These are phyloP conservation scores for Microthlaspi erraticum DNA, from an alignment of 345 rosid species.

Conservation along the genomic window DNA sequence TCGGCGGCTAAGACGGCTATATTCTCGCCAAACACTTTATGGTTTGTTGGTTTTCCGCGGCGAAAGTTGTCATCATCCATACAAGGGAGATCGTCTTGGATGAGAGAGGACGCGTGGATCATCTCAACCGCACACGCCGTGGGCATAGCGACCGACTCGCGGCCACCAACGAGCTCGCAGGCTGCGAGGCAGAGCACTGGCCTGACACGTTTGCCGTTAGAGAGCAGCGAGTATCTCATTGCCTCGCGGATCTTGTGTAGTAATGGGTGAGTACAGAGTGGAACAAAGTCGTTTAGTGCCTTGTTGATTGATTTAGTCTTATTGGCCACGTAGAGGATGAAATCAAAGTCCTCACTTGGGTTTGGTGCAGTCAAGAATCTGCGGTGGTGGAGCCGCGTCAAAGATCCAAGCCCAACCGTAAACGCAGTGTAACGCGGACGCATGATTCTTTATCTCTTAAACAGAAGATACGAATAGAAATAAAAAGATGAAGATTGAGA, in stretches of 20 bases:
- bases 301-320: too few species aligned
- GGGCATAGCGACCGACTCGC: conserved; percentile 61
- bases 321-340: too few species aligned
- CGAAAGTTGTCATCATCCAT: conserved; percentile 62
- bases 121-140: conserved; percentile 74
- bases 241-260: conserved; percentile 30
- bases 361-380: conserved; percentile 55
- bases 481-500: neutral
- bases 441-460: neutral
- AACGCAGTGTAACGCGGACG: conserved; percentile 14
- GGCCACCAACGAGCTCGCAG: conserved; percentile 70
- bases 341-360: neutral
- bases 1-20: too few species aligned
- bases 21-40: too few species aligned
- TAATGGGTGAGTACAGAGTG: too few species aligned
- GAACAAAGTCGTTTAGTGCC: too few species aligned
- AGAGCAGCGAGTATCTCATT: conserved; percentile 77
- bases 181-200: conserved; percentile 74
- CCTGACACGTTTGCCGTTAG: conserved; percentile 74
- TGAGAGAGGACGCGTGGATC: conserved; percentile 71
- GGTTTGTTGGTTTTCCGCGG: too few species aligned
- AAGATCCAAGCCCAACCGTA: neutral
- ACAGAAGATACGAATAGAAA: neutral
- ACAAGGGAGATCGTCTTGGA: conserved; percentile 77
- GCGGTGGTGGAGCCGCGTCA: conserved; percentile 22